Percentiles rank a stretch among this genome's conserved stretches.
Evolutionary conservation across 2,329 filamentous ascomycete genomes (phyloP).

Genomic region (Pyrenochaeta sp.): DNA sequence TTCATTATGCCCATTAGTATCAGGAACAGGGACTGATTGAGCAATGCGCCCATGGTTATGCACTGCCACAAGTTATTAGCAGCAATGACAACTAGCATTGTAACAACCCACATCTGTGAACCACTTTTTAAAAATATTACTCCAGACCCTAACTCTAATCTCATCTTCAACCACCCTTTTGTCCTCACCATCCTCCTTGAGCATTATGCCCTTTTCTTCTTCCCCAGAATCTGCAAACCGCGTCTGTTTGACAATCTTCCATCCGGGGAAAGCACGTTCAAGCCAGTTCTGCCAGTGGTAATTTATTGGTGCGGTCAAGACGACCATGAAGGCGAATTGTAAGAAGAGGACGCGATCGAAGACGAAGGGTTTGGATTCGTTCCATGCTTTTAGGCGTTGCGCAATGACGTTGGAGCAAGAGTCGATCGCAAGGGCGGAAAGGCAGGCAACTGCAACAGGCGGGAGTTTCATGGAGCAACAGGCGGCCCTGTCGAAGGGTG

Average conservation of each 20-base stretch:
- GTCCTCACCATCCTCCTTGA: slow-evolving; percentile 38
- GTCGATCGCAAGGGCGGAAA: slow-evolving; percentile 47
- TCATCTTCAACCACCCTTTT: slow-evolving; percentile 38
- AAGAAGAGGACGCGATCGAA: slow-evolving; percentile 49
- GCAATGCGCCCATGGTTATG: slow-evolving; percentile 66
- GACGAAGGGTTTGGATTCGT: slow-evolving; percentile 44
- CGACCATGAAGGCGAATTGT: slow-evolving; percentile 65
- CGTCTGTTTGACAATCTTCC: slow-evolving; percentile 36
- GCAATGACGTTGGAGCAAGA: slow-evolving; percentile 50
- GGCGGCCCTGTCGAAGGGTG: neutral
- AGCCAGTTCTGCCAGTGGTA: slow-evolving; percentile 85
- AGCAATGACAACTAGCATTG: neutral
- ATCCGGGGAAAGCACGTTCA: slow-evolving; percentile 76
- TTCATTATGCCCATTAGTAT: slow-evolving; percentile 64
- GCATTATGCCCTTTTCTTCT: slow-evolving; percentile 41
- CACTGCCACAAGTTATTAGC: slow-evolving; percentile 53
- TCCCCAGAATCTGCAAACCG: slow-evolving; percentile 25
- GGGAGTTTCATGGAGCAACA: slow-evolving; percentile 36
- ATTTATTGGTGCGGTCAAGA: slow-evolving; percentile 80
- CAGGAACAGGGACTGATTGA: slow-evolving; percentile 73
- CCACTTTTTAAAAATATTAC: slow-evolving; percentile 74
- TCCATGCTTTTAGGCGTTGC: slow-evolving; percentile 48
- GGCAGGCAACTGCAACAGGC: slow-evolving; percentile 44
- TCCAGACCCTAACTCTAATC: slow-evolving; percentile 47
- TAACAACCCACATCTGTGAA: slow-evolving; percentile 60